Evolutionary conservation across 1,284 basidiomycete genomes (phyloP).

Genomic region (Ustanciosporium gigantosporum): DNA sequence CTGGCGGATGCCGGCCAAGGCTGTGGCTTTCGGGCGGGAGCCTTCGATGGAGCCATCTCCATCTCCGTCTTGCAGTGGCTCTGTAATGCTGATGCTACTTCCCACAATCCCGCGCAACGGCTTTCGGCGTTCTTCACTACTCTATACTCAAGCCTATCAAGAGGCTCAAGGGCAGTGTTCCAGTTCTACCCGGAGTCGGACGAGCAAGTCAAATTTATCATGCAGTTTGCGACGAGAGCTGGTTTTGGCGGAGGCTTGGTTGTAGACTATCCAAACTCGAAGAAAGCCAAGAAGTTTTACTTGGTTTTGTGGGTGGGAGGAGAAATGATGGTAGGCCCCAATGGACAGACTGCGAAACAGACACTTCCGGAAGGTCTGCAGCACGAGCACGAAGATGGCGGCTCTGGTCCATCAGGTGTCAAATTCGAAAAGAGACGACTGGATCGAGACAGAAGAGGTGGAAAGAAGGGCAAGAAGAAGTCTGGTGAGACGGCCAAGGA

Average conservation of each 20-base stretch:
- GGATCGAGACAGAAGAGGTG: slow-evolving; percentile 14
- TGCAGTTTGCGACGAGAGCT: slow-evolving; percentile 85
- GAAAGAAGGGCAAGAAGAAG: slow-evolving; percentile 68
- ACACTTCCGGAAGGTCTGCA: slow-evolving; percentile 44
- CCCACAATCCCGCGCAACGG: slow-evolving; percentile 89
- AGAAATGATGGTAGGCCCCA: slow-evolving; percentile 61
- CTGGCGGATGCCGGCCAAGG: slow-evolving; percentile 64
- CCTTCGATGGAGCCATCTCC: slow-evolving; percentile 96
- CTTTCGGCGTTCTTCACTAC: slow-evolving; percentile 94
- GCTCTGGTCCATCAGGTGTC: slow-evolving; percentile 47
- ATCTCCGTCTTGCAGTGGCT: slow-evolving; percentile 99
- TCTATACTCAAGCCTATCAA: slow-evolving; percentile 84
- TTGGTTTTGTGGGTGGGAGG: slow-evolving; percentile 61
- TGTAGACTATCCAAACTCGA: slow-evolving; percentile 70
- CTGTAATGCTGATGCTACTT: slow-evolving; percentile 90
- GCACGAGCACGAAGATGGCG: slow-evolving; percentile 41
- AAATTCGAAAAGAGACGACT: slow-evolving; percentile 39
- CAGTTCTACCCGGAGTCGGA: slow-evolving; percentile 61
- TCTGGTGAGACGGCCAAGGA: slow-evolving; percentile 62
- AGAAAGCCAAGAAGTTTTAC: slow-evolving; percentile 61
- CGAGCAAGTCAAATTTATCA: slow-evolving; percentile 71
- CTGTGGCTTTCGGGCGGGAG: slow-evolving; percentile 82
- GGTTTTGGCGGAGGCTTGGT: slow-evolving; percentile 97
- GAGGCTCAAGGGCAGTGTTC: slow-evolving; percentile 89
- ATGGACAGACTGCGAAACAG: slow-evolving; percentile 41